These are phyloP conservation scores for Phaffomyces opuntiae DNA, from an alignment of 805 yeast species.

Conservation along the genomic window DNA sequence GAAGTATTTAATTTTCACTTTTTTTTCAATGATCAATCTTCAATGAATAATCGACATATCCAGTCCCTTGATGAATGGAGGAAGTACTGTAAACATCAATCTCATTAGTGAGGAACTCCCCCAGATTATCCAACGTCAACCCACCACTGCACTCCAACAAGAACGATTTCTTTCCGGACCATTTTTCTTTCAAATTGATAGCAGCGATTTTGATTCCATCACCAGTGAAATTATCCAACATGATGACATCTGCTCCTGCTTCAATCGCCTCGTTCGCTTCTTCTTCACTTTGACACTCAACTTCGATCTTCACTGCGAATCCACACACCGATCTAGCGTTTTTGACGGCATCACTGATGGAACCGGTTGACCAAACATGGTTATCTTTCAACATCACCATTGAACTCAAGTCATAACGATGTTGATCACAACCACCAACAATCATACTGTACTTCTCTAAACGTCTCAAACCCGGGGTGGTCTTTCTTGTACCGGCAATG, in stretches of 20 bases:
- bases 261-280: constrained; percentile 90
- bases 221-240: constrained; percentile 85
- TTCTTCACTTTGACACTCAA: constrained; percentile 76
- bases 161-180: constrained; percentile 44
- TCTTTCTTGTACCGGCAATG: constrained; percentile 93
- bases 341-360: constrained; percentile 76
- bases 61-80: constrained; percentile 86
- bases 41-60: constrained; percentile 75
- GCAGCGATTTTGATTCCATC: constrained; percentile 62
- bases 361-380: constrained; percentile 89
- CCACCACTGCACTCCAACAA: constrained; percentile 92
- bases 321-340: constrained; percentile 80
- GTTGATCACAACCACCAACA: constrained; percentile 92
- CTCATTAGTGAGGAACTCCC: constrained; percentile 60
- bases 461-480: constrained; percentile 91
- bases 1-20: neutral
- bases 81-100: constrained; percentile 90
- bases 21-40: constrained; percentile 44
- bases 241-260: constrained; percentile 93
- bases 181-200: constrained; percentile 46
- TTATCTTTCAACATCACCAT: constrained; percentile 97
- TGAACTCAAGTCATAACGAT: constrained; percentile 81
- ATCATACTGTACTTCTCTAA: constrained; percentile 91
- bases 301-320: constrained; percentile 84
- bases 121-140: constrained; percentile 60